phyloP scores from a whole-genome alignment of 495 filamentous ascomycete species.

The Aeminium ludgeri region DNA sequence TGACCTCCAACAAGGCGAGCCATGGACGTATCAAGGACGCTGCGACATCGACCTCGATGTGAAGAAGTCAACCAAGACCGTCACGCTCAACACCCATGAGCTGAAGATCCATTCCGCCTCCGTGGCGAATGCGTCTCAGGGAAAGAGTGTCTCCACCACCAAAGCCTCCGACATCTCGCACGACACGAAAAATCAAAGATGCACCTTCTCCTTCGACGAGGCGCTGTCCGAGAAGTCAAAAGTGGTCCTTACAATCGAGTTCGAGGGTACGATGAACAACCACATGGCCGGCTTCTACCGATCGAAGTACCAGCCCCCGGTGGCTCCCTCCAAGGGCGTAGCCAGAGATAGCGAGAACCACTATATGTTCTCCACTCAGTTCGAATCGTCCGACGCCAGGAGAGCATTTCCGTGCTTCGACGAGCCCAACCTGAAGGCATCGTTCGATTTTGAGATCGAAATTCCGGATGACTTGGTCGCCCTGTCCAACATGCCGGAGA shows the following conservation, averaged over 20 bases:
- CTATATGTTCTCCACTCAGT: conserved; percentile 77
- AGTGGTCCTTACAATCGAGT: conserved; percentile 52
- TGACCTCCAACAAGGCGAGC: conserved; percentile 53
- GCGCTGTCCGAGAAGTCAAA: conserved; percentile 45
- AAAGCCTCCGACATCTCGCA: conserved; percentile 53
- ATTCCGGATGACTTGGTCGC: conserved; percentile 73
- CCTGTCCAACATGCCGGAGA: conserved; percentile 86
- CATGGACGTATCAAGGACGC: conserved; percentile 68
- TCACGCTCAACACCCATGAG: conserved; percentile 58
- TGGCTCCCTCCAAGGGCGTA: conserved; percentile 48
- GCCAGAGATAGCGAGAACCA: conserved; percentile 63
- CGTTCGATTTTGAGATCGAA: conserved; percentile 84
- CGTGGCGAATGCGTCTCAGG: conserved; percentile 26
- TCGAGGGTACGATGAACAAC: conserved; percentile 77
- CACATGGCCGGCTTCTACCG: conserved; percentile 84
- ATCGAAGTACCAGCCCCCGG: conserved; percentile 75
- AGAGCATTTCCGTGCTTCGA: conserved; percentile 95
- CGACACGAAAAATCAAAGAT: conserved; percentile 64
- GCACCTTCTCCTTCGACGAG: conserved; percentile 51
- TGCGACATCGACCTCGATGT: conserved; percentile 50
- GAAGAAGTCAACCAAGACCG: conserved; percentile 43
- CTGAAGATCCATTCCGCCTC: conserved; percentile 41
- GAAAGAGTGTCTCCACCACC: conserved; percentile 32
- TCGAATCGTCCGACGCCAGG: conserved; percentile 88
- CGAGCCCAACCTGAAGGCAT: conserved; percentile 90